Conservation (phyloP, 306 rosid species). For the Urtica urens region DNA sequence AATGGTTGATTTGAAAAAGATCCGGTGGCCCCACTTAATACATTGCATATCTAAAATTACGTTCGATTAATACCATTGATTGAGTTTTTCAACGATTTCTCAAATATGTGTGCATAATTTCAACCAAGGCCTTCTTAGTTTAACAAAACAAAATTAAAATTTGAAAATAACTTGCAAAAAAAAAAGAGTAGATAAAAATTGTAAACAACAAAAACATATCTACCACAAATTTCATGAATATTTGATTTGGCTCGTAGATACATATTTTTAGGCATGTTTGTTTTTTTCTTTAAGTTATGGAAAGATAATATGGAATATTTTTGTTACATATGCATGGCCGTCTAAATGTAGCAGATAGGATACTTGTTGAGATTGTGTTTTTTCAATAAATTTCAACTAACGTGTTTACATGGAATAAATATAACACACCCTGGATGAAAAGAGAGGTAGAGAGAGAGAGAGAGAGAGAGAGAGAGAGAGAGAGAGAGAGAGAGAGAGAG, state of each 20-base stretch:
- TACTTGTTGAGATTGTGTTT: conserved; percentile 44
- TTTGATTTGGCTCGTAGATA: background rate
- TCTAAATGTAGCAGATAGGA: conserved; percentile 25
- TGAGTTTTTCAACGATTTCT: too few relatives aligned
- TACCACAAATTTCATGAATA: background rate
- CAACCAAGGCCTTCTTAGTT: too few relatives aligned
- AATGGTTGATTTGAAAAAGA: conserved; percentile 33
- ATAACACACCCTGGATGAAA: background rate
- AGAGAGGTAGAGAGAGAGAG: background rate
- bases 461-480: conserved; percentile 2
- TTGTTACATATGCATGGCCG: conserved; percentile 15
- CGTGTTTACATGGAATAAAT: conserved; percentile 3
- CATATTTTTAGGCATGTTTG: conserved; percentile 1
- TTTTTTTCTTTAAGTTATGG: background rate
- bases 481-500: background rate
- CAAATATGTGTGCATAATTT: too few relatives aligned
- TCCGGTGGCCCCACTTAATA: conserved; percentile 49
- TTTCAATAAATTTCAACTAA: conserved; percentile 29
- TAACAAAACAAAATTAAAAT: too few relatives aligned
- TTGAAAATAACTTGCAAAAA: too few relatives aligned
- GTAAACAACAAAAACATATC: too few relatives aligned
- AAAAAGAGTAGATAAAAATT: too few relatives aligned
- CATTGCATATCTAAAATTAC: too few relatives aligned
- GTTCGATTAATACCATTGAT: too few relatives aligned
- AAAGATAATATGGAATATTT: conserved; percentile 8